A percentile compares a stretch with the other conserved stretches of the same genome.
phyloP scores from a whole-genome alignment of 2,329 filamentous ascomycete genomes.

The Arthrobotrys conoides region DNA sequence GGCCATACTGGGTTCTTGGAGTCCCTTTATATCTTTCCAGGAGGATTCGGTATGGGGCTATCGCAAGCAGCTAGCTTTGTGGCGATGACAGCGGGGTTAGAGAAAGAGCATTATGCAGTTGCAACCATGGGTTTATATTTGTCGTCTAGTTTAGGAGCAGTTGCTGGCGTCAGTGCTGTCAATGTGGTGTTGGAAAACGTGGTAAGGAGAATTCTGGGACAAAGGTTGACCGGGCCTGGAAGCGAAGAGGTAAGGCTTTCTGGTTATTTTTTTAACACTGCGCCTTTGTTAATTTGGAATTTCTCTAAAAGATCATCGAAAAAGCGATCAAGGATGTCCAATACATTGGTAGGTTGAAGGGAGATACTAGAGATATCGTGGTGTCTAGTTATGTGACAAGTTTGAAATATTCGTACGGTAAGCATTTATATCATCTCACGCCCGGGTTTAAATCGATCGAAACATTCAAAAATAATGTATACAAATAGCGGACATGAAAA shows the following conservation, averaged over 20 bases:
- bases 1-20: conserved; percentile 73
- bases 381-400: conserved; percentile 52
- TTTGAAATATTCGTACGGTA: conserved; percentile 56
- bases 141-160: conserved; percentile 38
- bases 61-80: conserved; percentile 56
- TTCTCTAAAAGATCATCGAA: conserved; percentile 39
- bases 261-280: not conserved
- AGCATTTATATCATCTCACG: not conserved
- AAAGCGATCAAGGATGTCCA: conserved; percentile 50
- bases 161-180: conserved; percentile 52
- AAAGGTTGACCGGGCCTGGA: conserved; percentile 33
- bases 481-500: not conserved
- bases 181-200: conserved; percentile 51
- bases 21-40: conserved; percentile 74
- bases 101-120: conserved; percentile 52
- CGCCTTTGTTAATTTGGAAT: conserved; percentile 1
- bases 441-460: too few species aligned
- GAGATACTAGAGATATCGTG: conserved; percentile 25
- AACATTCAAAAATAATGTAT: too few species aligned
- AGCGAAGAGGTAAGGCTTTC: conserved; percentile 35
- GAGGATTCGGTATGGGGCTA: conserved; percentile 69
- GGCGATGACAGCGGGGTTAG: conserved; percentile 52
- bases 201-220: conserved; percentile 31
- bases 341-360: conserved; percentile 39
- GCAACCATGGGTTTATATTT: conserved; percentile 51